Evolutionary conservation across 2,329 filamentous ascomycete genomes (phyloP).

Genomic region (Fusarium compactum): DNA sequence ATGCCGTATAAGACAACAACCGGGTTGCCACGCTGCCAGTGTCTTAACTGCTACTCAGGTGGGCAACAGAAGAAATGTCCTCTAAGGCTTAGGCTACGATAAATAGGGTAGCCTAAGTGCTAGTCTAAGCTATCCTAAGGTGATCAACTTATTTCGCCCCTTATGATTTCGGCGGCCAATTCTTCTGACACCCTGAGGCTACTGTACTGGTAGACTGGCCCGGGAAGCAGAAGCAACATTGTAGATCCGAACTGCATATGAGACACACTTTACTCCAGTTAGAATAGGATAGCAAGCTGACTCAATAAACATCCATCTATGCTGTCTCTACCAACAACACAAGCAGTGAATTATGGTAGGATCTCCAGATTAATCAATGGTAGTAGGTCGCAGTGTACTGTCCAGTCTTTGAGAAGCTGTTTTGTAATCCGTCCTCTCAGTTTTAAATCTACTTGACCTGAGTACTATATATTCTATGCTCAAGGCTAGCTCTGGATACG

Average conservation of each 20-base stretch:
- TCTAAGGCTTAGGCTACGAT: too few species aligned
- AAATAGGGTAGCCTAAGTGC: too few species aligned
- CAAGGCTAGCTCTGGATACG: neutral
- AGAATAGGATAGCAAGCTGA: neutral
- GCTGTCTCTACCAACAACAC: neutral
- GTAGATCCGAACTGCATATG: slow-evolving; percentile 5
- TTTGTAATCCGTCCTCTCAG: neutral
- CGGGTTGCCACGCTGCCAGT: neutral
- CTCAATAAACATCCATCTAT: neutral
- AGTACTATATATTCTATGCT: neutral
- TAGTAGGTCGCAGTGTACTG: neutral
- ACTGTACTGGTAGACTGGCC: slow-evolving; percentile 1
- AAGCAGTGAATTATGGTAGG: neutral
- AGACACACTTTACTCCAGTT: neutral
- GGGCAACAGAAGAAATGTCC: too few species aligned
- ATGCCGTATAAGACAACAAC: neutral
- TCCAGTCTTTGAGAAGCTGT: neutral
- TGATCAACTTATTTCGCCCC: too few species aligned
- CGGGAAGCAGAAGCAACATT: slow-evolving; percentile 10
- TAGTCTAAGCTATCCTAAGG: too few species aligned
- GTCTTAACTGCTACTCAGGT: neutral
- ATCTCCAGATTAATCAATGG: neutral
- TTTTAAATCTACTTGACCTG: neutral
- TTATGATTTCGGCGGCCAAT: too few species aligned
- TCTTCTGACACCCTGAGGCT: too few species aligned